Conservation (phyloP, 129 eudicot genomes). For the Rutidosis leptorrhynchoides region DNA sequence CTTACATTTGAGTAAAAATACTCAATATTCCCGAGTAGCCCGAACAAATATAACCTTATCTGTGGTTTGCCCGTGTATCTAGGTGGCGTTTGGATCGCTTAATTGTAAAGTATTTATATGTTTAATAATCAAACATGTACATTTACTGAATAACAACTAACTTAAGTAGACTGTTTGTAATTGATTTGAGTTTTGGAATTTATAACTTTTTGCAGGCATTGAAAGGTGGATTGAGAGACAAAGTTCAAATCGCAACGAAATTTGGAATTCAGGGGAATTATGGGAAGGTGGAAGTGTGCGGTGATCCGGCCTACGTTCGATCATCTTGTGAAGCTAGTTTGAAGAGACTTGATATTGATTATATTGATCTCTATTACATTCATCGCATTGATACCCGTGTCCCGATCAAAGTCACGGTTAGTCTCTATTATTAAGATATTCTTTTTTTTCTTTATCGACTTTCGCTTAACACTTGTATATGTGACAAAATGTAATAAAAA, state of each 20-base stretch:
- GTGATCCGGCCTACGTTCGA: constrained; percentile 43
- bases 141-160: too few relatives aligned
- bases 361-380: constrained; percentile 41
- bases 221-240: constrained; percentile 33
- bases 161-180: too few relatives aligned
- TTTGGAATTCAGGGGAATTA: constrained; percentile 28
- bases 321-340: constrained; percentile 46
- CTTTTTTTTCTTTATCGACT: background rate
- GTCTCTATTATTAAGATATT: background rate
- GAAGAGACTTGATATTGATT: constrained; percentile 44
- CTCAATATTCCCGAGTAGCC: too few relatives aligned
- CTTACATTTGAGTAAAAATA: too few relatives aligned
- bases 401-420: constrained; percentile 50
- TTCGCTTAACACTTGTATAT: background rate
- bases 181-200: background rate
- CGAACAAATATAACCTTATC: too few relatives aligned
- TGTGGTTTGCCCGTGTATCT: too few relatives aligned
- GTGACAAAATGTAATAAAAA: constrained; percentile 4
- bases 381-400: constrained; percentile 40
- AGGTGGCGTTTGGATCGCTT: too few relatives aligned
- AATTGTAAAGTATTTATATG: too few relatives aligned
- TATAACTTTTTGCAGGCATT: constrained; percentile 30
- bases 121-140: too few relatives aligned
- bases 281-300: constrained; percentile 10
- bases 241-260: constrained; percentile 42